These are phyloP conservation scores for Neurospora sp. DNA, from an alignment of 495 filamentous ascomycete genomes.

Conservation along the genomic window DNA sequence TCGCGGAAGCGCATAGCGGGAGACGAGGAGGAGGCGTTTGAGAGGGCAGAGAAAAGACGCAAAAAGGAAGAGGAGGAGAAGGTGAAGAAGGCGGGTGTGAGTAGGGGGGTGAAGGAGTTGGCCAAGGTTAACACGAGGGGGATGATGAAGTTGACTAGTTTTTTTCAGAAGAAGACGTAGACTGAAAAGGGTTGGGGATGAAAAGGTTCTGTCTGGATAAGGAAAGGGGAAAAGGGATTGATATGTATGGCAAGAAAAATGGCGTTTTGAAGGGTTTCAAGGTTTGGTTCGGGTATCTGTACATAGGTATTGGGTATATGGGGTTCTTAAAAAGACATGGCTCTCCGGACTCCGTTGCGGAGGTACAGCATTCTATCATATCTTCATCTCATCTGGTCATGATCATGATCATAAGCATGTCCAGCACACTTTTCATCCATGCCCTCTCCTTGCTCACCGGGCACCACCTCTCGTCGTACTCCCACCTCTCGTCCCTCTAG, in stretches of 20 bases:
- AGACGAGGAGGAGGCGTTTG: constrained; percentile 62
- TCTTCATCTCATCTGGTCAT: neutral
- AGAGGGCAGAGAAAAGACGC: constrained; percentile 67
- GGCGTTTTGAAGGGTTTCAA: neutral
- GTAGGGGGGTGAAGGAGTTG: constrained; percentile 62
- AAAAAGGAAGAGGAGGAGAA: constrained; percentile 54
- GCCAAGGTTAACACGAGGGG: constrained; percentile 82
- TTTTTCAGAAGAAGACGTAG: constrained; percentile 68
- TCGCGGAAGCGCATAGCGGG: constrained; percentile 53
- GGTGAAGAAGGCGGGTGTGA: constrained; percentile 56
- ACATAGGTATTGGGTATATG: constrained; percentile 1
- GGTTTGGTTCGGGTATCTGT: neutral
- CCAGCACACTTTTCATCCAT: neutral
- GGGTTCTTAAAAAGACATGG: neutral
- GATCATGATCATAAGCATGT: neutral
- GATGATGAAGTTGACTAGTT: constrained; percentile 96
- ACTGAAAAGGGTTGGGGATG: too few relatives aligned
- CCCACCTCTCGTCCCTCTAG: neutral
- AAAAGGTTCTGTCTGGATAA: neutral
- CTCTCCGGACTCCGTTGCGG: neutral
- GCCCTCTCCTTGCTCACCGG: neutral
- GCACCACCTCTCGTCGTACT: constrained; percentile 5
- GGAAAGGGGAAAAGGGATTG: neutral
- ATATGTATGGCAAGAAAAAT: neutral
- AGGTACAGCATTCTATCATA: neutral